Evolutionary conservation across 495 filamentous ascomycete genomes (phyloP), one percentile per base, ranked within the genome.

Genomic region (Peziza echinospora): DNA sequence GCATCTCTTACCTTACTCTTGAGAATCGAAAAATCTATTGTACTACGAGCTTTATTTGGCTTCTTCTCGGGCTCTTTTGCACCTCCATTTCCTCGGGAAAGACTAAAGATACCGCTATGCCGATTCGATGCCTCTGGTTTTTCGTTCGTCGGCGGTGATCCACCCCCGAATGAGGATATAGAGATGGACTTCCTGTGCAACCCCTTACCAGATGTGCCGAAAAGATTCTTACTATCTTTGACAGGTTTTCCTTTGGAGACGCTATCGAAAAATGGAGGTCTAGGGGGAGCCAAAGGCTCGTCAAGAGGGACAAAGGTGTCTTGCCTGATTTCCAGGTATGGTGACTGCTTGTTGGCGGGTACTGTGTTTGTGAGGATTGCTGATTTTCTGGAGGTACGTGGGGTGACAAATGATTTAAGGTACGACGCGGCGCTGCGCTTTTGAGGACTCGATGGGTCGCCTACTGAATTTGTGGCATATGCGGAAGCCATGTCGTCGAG

Each of bases 401-500:
- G 57, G 11, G 57, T 57, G 47, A 60, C 56, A 44, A 59, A 53
- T n/a, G 57, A 60, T 42, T 49, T 55, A 34, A 60, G 52, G 30
- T 59, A 53, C 37, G 57, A 47, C 16, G 57, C 59, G 26, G 59
- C 52, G 43, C 56, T 50, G 26, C 57, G 56, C 46, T 50, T 55
- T 47, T 59, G 56, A 19, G 41, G 30, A 17, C 62, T 68, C 41
- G 57, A 55, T 41, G 30, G 30, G 19, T 11, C n/a, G n/a, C n/a
- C n/a, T n/a, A n/a, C n/a, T n/a, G n/a, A n/a, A n/a, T n/a, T n/a
- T n/a, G 54, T 43, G 53, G 60, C 59, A 39, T 65, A 68, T 52
- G 51, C 55, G 41, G 59, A 50, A 24, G 68, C 66, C 24, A 50
- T 62, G 19, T 70, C 64, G 50, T 54, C 46, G 23, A 46, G 43